A percentile compares a stretch with the other conserved stretches of the same genome.
phyloP scores from a whole-genome alignment of 106 monocot species.

The Dioscorea alata region DNA sequence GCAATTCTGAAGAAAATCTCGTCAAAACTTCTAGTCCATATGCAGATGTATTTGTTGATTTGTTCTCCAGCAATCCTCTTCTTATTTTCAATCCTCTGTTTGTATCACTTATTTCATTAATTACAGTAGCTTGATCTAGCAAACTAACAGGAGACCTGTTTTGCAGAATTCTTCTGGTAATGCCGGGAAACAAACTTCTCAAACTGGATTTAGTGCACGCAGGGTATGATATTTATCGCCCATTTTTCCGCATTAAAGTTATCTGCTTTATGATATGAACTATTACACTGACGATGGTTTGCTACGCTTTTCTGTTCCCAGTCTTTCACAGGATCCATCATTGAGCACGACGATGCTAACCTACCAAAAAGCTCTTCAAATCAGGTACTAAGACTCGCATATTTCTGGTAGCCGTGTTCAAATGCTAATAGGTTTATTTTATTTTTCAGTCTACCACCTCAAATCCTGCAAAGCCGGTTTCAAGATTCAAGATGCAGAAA shows the following conservation, averaged over 20 bases:
- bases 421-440: not conserved
- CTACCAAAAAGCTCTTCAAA: constrained; percentile 12
- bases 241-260: not conserved
- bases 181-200: constrained; percentile 7
- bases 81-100: not conserved
- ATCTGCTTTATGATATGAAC: too few relatives aligned
- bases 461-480: constrained; percentile 51
- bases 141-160: not conserved
- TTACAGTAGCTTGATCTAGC: too few relatives aligned
- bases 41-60: too few relatives aligned
- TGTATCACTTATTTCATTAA: too few relatives aligned
- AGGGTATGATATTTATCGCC: constrained; percentile 10
- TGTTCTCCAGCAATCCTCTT: too few relatives aligned
- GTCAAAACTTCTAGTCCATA: not conserved
- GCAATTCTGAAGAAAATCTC: constrained; percentile 7
- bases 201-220: not conserved
- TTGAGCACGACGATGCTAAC: constrained; percentile 49
- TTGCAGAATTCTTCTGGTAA: constrained; percentile 24
- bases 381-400: constrained; percentile 24
- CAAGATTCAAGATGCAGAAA: constrained; percentile 73
- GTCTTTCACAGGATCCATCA: constrained; percentile 66
- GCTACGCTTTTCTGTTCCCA: constrained; percentile 9
- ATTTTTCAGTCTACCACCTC: constrained; percentile 22
- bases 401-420: not conserved
- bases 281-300: not conserved